Evolutionary conservation across 139 green algal genomes (phyloP).

Genomic region (Astrephomene gubernaculifera): DNA sequence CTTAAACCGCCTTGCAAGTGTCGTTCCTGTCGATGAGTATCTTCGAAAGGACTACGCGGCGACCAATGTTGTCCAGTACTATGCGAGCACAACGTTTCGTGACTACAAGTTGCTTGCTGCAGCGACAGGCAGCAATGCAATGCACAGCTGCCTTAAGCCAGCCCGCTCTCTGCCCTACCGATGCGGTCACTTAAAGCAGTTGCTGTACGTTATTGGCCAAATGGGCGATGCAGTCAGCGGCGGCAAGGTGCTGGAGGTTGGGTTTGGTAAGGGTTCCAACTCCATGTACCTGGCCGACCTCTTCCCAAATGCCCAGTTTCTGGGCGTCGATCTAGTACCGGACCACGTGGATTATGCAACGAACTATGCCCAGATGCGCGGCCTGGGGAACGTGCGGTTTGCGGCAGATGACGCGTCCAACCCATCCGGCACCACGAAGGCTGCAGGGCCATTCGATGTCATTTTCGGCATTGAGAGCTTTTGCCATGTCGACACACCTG

Average conservation of each 20-base stretch:
- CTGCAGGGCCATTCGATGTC: not conserved
- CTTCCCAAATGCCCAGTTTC: not conserved
- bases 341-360: not conserved
- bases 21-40: too few relatives aligned
- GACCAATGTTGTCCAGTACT: too few relatives aligned
- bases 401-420: not conserved
- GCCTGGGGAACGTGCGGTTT: not conserved
- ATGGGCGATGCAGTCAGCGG: not conserved
- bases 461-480: slow-evolving; percentile 23
- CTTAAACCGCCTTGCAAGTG: too few relatives aligned
- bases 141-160: not conserved
- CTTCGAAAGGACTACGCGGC: too few relatives aligned
- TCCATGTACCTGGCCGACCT: slow-evolving; percentile 10
- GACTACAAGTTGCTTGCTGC: not conserved
- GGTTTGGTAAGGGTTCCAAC: slow-evolving; percentile 20
- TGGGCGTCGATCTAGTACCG: not conserved
- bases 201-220: slow-evolving; percentile 2
- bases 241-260: not conserved
- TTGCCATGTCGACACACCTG: not conserved
- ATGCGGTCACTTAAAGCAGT: not conserved
- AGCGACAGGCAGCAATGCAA: not conserved
- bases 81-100: not conserved
- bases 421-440: not conserved
- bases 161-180: not conserved
- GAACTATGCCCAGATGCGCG: not conserved